Evolutionary conservation across 306 rosid species (phyloP), one percentile per base, ranked within the genome.

Genomic region (Cucurbita moschata): DNA sequence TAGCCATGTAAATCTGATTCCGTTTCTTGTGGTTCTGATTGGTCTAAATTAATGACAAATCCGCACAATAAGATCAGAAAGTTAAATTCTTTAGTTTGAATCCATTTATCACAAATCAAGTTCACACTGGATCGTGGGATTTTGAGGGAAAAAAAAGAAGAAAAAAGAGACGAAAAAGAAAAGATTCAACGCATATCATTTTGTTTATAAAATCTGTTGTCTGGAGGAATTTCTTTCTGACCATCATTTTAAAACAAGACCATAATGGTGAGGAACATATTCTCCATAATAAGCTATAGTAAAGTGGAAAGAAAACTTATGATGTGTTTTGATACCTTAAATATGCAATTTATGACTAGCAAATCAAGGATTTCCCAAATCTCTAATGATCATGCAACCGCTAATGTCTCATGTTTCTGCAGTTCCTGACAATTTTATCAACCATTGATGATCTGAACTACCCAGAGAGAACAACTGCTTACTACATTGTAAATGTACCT

Each of bases 361-460:
- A 40, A 66, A 66, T 67, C 54, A 67, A 44, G 72, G 54, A 46
- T 19, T 70, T 70, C 5, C 23, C 62, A 30, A 16, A 52, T 51
- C 74, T 50, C 60, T 50, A 26, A 35, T 38, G 62, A n/a, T 71
- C 42, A 10, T 52, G 52, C 61, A 39, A 16, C 23, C 11, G 47
- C 55, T 75, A 72, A 18, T 62, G 75, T 86, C 78, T 72, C 72
- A 44, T 77, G 79, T 67, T 77, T 39, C 37, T 82, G 83, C 92
- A 90, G 98, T 79, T 94, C 78, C 52, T 94, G 77, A 85, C 96
- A 38, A 85, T 87, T 71, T 87, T 94, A 78, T 80, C 97, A 61
- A 90, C 89, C 78, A 85, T 94, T 57, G 99, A 94, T 83, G 99
- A 94, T 83, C 78, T 90, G 83, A 94, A 94, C 86, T 94, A 94